phyloP scores from a whole-genome alignment of 108 stramenopile genomes.

The Stephanodiscus triporus region DNA sequence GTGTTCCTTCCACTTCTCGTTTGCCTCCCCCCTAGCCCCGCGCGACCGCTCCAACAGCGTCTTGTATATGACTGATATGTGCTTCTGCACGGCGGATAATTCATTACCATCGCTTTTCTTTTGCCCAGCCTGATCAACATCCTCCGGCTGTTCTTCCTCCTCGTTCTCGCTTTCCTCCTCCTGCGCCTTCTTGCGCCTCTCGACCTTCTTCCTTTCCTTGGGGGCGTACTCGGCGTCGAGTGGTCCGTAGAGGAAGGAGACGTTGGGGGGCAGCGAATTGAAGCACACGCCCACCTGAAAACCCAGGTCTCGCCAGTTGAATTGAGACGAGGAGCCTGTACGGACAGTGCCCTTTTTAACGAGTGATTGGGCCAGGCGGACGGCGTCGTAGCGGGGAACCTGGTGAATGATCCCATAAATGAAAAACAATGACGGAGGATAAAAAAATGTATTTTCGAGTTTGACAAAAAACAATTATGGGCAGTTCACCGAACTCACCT shows the following conservation, averaged over 20 bases:
- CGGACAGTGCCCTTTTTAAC: conserved; percentile 51
- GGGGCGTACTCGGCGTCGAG: conserved; percentile 52
- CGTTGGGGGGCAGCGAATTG: conserved; percentile 69
- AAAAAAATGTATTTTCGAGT: neutral
- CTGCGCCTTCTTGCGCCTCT: conserved; percentile 27
- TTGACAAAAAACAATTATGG: neutral
- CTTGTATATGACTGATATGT: conserved; percentile 55
- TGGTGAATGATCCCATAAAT: conserved; percentile 23
- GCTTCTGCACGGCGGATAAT: conserved; percentile 69
- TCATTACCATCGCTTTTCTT: conserved; percentile 61
- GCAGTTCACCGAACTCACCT: conserved; percentile 53
- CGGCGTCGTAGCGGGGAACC: conserved; percentile 86
- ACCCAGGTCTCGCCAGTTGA: conserved; percentile 76
- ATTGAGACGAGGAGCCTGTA: conserved; percentile 42
- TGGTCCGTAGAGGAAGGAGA: conserved; percentile 76
- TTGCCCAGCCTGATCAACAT: conserved; percentile 45
- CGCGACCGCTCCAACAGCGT: conserved; percentile 43
- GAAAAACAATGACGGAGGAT: neutral
- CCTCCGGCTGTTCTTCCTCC: conserved; percentile 68
- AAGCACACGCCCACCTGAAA: conserved; percentile 77
- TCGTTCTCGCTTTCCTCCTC: conserved; percentile 48
- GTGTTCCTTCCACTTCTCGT: conserved; percentile 24
- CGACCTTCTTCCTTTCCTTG: conserved; percentile 61
- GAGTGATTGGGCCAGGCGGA: conserved; percentile 56
- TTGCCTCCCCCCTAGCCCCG: conserved; percentile 16